Base-by-base conservation (phyloP, 768 basidiomycete species). In the Scleroderma citrinum region DNA sequence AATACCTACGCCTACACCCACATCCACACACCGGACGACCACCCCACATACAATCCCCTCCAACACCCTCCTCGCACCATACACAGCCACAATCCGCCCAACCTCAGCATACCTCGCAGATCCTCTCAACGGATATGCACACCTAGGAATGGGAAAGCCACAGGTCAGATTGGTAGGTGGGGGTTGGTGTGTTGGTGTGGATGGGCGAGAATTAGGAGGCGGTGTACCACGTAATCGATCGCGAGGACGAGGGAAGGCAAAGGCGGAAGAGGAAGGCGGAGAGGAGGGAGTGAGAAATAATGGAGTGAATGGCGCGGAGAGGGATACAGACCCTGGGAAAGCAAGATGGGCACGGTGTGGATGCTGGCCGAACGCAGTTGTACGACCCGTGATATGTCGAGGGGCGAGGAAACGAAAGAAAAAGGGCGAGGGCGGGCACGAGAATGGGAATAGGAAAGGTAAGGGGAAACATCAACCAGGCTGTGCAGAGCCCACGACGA, bases 71-170 rank as follows among this genome's bases (percentile, higher is more conserved):
- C 76, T 95, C 36, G 74, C 84, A 0, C 82, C 85, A 0, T 85
- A 77, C 52, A 74, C 73, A 0, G 79, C 83, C 19, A 71, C 80
- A 20, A 76, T 94, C 46, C 75, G 80, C 14, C 82, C 86, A 3
- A 80, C 81, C 17, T 69, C 82, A 0, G 60, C 72, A 1, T 96
- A 96, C 65, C 75, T 91, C 24, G 62, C 73, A 3, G 87, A 93
- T 58, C 86, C 90, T 0, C 76, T 90, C 54, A 95, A 93, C 59
- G 85, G 84, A n/a, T 96, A 95, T 58, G 80, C 83, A 0, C 81
- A 83, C 52, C 73, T 83, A 16, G 92, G 92, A 10, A 78, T 86
- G 69, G 87, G 90, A 29, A 92, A 92, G 60, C 86, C 86, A 0
- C 83, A 81, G 54, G 92, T 95, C 0, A 85, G 90, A 52, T 72